Evolutionary conservation across 2,329 filamentous ascomycete species (phyloP), one percentile per base, ranked within the genome.

Genomic region (Neofusicoccum parvum): DNA sequence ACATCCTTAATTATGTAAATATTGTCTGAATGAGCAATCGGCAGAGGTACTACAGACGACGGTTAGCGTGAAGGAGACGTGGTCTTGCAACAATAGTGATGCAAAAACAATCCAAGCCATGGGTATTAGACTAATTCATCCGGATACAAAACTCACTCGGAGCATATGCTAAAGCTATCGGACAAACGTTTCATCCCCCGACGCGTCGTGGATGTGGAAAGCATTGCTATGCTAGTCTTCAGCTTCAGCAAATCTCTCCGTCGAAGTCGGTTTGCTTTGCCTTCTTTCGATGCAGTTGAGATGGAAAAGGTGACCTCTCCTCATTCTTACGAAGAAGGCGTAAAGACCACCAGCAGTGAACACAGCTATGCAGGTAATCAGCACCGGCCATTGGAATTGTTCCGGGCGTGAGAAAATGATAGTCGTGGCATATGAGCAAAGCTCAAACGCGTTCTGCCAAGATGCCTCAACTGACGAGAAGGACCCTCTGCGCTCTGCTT

Each of bases 391-490:
- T 64, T 78, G 78, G 72, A 91, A 91, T 69, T 89, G 82, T 2
- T 82, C 80, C 0, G 89, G 88, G 0, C 77, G 76, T 0, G 84
- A 80, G 67, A 88, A 90, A 4, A 86, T 70, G 56, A 90, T 85
- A 0, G 89, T 92, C 1, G 83, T 81, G 0, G 80, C 80, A 71
- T 85, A 91, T 0, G 88, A 87, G 1, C 87, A 74, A 58, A 91
- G 81, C 73, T 91, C 89, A 67, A 90, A 90, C 1, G 83, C 69
- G 68, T 86, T 91, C 72, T 92, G 89, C 58, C 86, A 82, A 0
- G 86, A 83, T 1, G 86, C 82, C 73, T 92, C 90, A 4, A 86
- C 83, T 0, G 87, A 79, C 0, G 89, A 91, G 69, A 92, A 92
- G 0, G 81, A 15, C 4, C 45, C 45, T 9, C 45, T 15, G 45